Evolutionary conservation across 805 yeast species (phyloP).

Genomic region (Wickerhamiella azymoides): DNA sequence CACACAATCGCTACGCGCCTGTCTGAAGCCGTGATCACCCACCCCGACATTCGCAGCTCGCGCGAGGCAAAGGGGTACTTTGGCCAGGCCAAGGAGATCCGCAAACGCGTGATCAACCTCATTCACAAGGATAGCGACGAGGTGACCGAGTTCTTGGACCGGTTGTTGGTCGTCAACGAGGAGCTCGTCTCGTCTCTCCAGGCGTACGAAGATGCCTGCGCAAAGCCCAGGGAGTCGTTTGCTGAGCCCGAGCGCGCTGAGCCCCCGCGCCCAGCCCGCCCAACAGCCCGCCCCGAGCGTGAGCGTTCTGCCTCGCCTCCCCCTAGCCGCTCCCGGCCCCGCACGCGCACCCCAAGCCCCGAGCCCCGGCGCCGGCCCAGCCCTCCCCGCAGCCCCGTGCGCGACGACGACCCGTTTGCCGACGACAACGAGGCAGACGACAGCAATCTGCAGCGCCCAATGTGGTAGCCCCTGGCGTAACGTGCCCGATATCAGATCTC

Average conservation of each 20-base stretch:
- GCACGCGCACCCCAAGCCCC: background rate
- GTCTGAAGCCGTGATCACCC: constrained; percentile 38
- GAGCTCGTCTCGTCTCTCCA: constrained; percentile 65
- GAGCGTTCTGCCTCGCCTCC: constrained; percentile 4
- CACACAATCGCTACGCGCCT: constrained; percentile 61
- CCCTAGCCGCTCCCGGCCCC: constrained; percentile 12
- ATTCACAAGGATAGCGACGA: constrained; percentile 75
- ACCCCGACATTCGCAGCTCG: constrained; percentile 35
- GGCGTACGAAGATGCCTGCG: constrained; percentile 39
- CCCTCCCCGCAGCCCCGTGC: background rate
- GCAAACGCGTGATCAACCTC: constrained; percentile 68
- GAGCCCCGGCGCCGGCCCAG: background rate
- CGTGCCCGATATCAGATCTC: no score
- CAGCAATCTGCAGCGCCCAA: constrained; percentile 17
- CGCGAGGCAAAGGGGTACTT: constrained; percentile 49
- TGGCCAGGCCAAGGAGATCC: constrained; percentile 54
- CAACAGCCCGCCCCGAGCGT: no score
- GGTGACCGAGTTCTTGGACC: constrained; percentile 57
- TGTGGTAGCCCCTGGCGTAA: no score
- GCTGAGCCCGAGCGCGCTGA: constrained; percentile 19
- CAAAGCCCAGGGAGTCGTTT: constrained; percentile 15
- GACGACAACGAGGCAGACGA: constrained; percentile 30
- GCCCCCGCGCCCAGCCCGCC: background rate
- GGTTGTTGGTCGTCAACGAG: constrained; percentile 79
- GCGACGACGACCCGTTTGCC: constrained; percentile 38